Percentiles rank a stretch among this genome's conserved stretches.
Conservation (phyloP, 169 alveolate genomes). For the Plasmodium relictum region DNA sequence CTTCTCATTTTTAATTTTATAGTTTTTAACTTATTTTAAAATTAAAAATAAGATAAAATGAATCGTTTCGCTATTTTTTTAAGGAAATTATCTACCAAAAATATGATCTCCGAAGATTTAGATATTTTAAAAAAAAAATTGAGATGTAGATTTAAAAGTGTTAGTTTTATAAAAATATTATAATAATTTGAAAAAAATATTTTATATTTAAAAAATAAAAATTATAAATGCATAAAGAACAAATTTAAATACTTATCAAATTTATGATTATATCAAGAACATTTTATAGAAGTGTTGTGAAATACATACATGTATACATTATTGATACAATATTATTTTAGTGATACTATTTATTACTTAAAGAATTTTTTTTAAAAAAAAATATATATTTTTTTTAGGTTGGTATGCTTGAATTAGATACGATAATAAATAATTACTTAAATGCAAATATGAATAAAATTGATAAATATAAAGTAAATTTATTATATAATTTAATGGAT, state of each 20-base stretch:
- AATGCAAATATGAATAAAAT: conserved; percentile 42
- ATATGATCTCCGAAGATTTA: conserved; percentile 25
- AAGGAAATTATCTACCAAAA: conserved; percentile 46
- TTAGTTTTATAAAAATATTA: conserved; percentile 21
- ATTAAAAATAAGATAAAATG: conserved; percentile 9
- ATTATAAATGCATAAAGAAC: background rate
- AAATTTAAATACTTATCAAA: too few relatives aligned
- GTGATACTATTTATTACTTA: background rate
- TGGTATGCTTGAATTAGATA: conserved; percentile 70
- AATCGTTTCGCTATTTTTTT: conserved; percentile 2
- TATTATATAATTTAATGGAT: conserved; percentile 46
- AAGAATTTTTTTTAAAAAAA: background rate
- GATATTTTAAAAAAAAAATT: conserved; percentile 40
- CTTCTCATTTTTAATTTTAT: background rate
- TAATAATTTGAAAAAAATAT: too few relatives aligned
- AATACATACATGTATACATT: background rate
- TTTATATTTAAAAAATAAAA: conserved; percentile 6
- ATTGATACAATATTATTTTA: background rate
- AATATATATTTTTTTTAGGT: conserved; percentile 12
- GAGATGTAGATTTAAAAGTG: conserved; percentile 71
- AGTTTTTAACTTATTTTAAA: background rate
- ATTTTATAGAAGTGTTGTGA: background rate
- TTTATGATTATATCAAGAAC: too few relatives aligned
- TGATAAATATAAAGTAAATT: conserved; percentile 26
- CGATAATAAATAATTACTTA: conserved; percentile 53